Evolutionary conservation across 2,329 filamentous ascomycete genomes (phyloP).

Genomic region (Trematosphaeria pertusa): DNA sequence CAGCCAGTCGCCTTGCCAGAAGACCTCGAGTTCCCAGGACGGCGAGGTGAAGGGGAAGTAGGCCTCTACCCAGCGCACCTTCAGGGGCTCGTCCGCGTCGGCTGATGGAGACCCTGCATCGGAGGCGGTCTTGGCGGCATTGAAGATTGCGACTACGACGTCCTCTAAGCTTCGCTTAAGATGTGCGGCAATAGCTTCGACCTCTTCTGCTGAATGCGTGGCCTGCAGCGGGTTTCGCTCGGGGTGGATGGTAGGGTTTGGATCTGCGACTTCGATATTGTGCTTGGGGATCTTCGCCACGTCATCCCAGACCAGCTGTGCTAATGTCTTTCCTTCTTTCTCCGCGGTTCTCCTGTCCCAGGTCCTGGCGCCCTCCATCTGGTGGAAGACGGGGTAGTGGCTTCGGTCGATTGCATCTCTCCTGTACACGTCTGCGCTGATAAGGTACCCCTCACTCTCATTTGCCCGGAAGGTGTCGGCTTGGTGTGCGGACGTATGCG

Average conservation of each 20-base stretch:
- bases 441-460: constrained; percentile 79
- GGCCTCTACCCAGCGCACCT: constrained; percentile 92
- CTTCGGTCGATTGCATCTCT: constrained; percentile 93
- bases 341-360: constrained; percentile 76
- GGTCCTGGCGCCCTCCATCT: constrained; percentile 93
- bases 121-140: constrained; percentile 70
- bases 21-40: constrained; percentile 95
- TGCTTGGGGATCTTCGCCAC: constrained; percentile 75
- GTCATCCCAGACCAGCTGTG: constrained; percentile 72
- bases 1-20: constrained; percentile 93
- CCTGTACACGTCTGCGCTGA: constrained; percentile 93
- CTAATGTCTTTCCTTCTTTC: constrained; percentile 54
- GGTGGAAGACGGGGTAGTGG: constrained; percentile 97
- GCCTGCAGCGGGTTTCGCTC: constrained; percentile 84
- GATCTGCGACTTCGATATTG: constrained; percentile 79
- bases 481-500: constrained; percentile 95
- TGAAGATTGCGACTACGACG: constrained; percentile 89
- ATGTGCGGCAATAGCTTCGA: constrained; percentile 81
- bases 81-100: constrained; percentile 68
- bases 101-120: constrained; percentile 54
- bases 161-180: constrained; percentile 88
- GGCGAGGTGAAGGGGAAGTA: constrained; percentile 98
- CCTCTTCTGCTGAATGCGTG: constrained; percentile 77
- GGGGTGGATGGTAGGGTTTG: constrained; percentile 77
- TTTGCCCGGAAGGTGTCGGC: constrained; percentile 78